These are phyloP conservation scores for Mortierella sp. DNA, from an alignment of 371 early-diverging fungal genomes.

Conservation along the genomic window DNA sequence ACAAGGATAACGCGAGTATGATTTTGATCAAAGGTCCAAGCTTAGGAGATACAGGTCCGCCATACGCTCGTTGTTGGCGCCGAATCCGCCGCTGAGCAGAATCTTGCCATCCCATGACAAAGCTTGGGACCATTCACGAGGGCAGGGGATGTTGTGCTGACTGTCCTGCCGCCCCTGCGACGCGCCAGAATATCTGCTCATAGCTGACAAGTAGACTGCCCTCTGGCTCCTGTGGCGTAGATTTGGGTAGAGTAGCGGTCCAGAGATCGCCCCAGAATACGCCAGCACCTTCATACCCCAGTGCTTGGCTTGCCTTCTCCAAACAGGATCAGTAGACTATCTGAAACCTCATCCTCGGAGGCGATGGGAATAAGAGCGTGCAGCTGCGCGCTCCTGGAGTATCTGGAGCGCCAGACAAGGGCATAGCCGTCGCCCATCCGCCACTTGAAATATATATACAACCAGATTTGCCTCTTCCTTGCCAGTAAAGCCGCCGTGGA, in stretches of 20 bases:
- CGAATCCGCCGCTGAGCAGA: constrained; percentile 23
- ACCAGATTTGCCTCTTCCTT: constrained; percentile 23
- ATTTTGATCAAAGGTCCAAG: constrained; percentile 5
- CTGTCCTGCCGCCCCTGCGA: neutral
- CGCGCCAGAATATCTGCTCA: constrained; percentile 11
- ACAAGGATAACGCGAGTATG: too few relatives aligned
- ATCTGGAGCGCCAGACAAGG: neutral
- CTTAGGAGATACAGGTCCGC: constrained; percentile 15
- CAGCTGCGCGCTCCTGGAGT: constrained; percentile 23
- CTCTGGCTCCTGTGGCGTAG: neutral
- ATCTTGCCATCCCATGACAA: constrained; percentile 17
- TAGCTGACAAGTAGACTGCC: constrained; percentile 16
- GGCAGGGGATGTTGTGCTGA: constrained; percentile 9
- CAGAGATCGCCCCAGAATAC: constrained; percentile 23
- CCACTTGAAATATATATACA: constrained; percentile 9
- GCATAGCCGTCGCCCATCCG: constrained; percentile 5
- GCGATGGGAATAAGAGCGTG: constrained; percentile 27
- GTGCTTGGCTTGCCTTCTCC: constrained; percentile 27
- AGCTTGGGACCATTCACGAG: constrained; percentile 16
- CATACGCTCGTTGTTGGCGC: constrained; percentile 7
- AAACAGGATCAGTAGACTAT: constrained; percentile 20
- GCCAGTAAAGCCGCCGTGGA: constrained; percentile 30
- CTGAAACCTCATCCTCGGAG: neutral
- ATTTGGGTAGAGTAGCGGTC: constrained; percentile 20
- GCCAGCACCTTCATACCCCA: constrained; percentile 15